Evolutionary conservation across 2,329 filamentous ascomycete genomes (phyloP).

Genomic region (Aspergillus cejpii): DNA sequence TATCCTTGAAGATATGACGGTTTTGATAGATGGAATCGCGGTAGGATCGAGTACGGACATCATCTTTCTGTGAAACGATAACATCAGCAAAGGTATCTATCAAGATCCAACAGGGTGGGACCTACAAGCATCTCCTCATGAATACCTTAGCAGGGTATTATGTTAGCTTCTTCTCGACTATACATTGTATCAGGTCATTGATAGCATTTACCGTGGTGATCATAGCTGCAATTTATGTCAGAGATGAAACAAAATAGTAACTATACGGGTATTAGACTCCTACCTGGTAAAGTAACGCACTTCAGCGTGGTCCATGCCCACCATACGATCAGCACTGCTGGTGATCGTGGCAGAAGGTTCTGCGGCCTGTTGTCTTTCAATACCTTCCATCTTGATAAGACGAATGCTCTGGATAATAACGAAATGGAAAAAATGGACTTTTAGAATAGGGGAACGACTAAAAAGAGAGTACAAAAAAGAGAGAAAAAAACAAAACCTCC

Average conservation of each 20-base stretch:
- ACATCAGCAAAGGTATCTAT: slow-evolving; percentile 2
- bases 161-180: slow-evolving; percentile 16
- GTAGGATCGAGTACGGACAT: slow-evolving; percentile 93
- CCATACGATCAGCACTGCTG: slow-evolving; percentile 45
- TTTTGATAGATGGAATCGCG: slow-evolving; percentile 97
- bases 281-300: slow-evolving; percentile 99
- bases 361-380: slow-evolving; percentile 16
- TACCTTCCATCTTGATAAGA: slow-evolving; percentile 28
- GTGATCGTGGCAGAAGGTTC: slow-evolving; percentile 25
- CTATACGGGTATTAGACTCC: slow-evolving; percentile 7
- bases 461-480: neutral
- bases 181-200: slow-evolving; percentile 15
- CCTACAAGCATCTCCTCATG: slow-evolving; percentile 97
- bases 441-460: neutral
- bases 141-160: slow-evolving; percentile 58
- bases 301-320: slow-evolving; percentile 79
- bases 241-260: slow-evolving; percentile 1
- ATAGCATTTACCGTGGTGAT: slow-evolving; percentile 76
- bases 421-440: neutral
- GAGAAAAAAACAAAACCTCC: neutral
- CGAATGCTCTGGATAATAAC: neutral
- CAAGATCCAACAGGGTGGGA: slow-evolving; percentile 23
- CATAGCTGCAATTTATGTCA: slow-evolving; percentile 60
- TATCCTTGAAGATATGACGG: slow-evolving; percentile 85
- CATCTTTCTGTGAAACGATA: slow-evolving; percentile 68